Conservation (phyloP, 2,329 filamentous ascomycete genomes). For the Ploettnerulaceae sp. region DNA sequence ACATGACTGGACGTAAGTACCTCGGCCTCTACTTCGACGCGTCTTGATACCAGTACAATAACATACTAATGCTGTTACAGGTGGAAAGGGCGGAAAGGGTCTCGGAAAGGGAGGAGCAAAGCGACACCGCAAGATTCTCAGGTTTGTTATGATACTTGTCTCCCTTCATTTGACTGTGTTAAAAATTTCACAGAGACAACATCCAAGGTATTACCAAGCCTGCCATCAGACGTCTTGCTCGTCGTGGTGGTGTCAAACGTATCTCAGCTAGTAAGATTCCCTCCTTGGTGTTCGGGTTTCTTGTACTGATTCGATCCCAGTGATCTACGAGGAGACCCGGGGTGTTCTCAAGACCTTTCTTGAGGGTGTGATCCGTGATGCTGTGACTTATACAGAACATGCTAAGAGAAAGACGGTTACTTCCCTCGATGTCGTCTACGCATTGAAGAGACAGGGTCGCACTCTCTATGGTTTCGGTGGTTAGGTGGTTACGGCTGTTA, state of each 20-base stretch:
- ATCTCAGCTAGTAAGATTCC: conserved; percentile 65
- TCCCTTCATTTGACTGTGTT: no score
- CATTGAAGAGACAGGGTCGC: conserved; percentile 60
- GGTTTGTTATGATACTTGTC: no score
- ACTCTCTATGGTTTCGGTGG: conserved; percentile 67
- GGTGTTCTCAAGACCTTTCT: conserved; percentile 82
- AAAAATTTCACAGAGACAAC: no score
- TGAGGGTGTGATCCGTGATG: conserved; percentile 70
- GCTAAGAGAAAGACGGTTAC: conserved; percentile 73
- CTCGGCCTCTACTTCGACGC: conserved; percentile 10
- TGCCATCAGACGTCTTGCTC: conserved; percentile 95
- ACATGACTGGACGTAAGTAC: conserved; percentile 56
- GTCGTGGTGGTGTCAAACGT: conserved; percentile 99
- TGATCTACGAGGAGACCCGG: conserved; percentile 78
- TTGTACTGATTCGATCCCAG: conserved; percentile 63
- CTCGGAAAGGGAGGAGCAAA: conserved; percentile 98
- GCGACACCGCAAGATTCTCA: conserved; percentile 98
- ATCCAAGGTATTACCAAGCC: conserved; percentile 99
- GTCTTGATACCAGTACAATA: not conserved
- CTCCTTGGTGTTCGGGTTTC: conserved; percentile 61
- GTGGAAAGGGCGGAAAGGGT: conserved; percentile 74
- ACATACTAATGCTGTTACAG: conserved; percentile 26
- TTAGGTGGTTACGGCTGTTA: conserved; percentile 36
- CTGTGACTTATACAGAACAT: conserved; percentile 74
- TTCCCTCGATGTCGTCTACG: conserved; percentile 60